Evolutionary conservation across 2,329 filamentous ascomycete species (phyloP), one percentile per base, ranked within the genome.

Genomic region (Xylariaceae sp.): DNA sequence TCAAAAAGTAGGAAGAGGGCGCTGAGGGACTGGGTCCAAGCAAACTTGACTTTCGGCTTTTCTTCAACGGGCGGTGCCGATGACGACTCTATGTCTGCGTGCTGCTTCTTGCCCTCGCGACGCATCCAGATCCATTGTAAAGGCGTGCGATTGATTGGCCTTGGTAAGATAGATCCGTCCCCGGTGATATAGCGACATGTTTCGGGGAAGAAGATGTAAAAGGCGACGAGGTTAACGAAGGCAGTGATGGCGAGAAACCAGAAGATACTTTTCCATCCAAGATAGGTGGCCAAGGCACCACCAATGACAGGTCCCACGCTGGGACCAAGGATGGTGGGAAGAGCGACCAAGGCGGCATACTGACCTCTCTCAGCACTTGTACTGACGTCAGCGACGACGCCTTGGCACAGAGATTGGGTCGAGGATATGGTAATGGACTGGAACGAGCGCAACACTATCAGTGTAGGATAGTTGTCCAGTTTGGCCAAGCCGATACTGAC

Each of bases 371-470:
- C 80, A 0, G 72, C 70, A 6, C 73, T 71, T 0, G 77, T 80
- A 1, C 73, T 72, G 7, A 82, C 69, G 54, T 85, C 82, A 1
- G 75, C 75, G 4, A 83, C 73, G 1, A 83, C 72, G 0, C 73
- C 80, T 18, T 58, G 55, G 22, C 57, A 59, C 2, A 85, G 66
- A 0, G 81, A 74, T 17, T 82, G 68, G 0, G 78, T 81, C 0
- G 75, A 75, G 42, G 73, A 76, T 49, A 72, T 75, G 0, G 78
- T 76, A 0, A 71, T 66, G 11, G 71, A 75, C 52, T 81, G 77
- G 6, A 79, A 52, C 52, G 70, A 71, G 5, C 77, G 68, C 6
- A 79, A 58, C 9, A 75, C 62, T 5, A 81, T 51, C 4, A 80
- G 61, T 1, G 71, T 66, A 0, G 64, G 59, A 53, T 73, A 75